Evolutionary conservation across 2,329 filamentous ascomycete species (phyloP), one percentile per base, ranked within the genome.

Genomic region (Fonsecaea monophora): DNA sequence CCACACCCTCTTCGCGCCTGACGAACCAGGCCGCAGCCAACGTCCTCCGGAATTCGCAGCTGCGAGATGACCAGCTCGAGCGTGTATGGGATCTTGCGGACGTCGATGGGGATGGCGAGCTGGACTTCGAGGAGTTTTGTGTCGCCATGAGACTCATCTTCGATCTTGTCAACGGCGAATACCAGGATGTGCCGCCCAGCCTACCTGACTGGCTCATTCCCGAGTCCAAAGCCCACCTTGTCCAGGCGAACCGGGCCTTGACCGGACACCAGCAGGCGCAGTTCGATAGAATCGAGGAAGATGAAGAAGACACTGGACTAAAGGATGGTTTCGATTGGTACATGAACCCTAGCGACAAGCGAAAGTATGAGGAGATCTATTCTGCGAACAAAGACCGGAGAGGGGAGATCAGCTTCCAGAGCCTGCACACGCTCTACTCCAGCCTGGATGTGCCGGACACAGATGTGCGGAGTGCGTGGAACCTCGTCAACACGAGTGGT

Each of bases 321-420:
- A 96, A 96, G 78, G 93, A 97, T 79, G 94, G 94, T 12, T 99
- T 99, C 79, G 95, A 99, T 78, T 99, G 95, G 95, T 99, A 99
- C 82, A 99, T 99, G 92, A 93, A 89, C 67, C 95, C 95, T 0
- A 80, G 84, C 35, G 94, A 99, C 81, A 96, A 96, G 81, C 77
- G 87, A 71, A 98, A 97, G 80, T 99, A 99, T 82, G 93, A 97
- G 80, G 92, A 94, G 74, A 99, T 99, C 80, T 99, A 98, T 81
- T 91, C 90, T 71, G 93, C 96, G 74, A 96, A 93, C 81, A 88
- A 93, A 68, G 92, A 96, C 78, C 87, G 90, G 77, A 89, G 94
- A 60, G 95, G 95, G 71, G 92, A 96, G 75, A 86, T 94, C 60
- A 70, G 70, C 55, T 73, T 73, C 45, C 70, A 73, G 32, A 70